Conservation (phyloP, 2,329 filamentous ascomycete genomes). For the Talaromyces atroroseus region DNA sequence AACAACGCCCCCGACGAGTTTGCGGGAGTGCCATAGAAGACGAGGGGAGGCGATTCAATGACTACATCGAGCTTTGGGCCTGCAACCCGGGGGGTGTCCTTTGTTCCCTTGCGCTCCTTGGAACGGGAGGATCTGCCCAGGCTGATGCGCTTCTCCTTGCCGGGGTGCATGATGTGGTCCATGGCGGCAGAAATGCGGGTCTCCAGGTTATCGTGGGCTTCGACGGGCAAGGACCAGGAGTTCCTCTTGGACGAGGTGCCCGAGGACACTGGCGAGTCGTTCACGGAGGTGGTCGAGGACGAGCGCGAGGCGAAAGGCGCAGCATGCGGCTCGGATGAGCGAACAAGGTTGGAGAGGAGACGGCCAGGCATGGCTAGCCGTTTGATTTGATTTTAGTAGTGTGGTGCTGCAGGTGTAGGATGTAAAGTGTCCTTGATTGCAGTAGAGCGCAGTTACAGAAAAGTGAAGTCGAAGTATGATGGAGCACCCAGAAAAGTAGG, state of each 20-base stretch:
- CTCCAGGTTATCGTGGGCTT: slow-evolving; percentile 30
- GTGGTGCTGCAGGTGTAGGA: not conserved
- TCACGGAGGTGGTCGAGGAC: slow-evolving; percentile 34
- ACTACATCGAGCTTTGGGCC: slow-evolving; percentile 53
- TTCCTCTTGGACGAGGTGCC: slow-evolving; percentile 22
- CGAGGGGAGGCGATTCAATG: slow-evolving; percentile 80
- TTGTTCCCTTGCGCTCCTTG: slow-evolving; percentile 28
- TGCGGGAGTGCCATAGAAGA: slow-evolving; percentile 71
- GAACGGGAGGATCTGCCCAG: slow-evolving; percentile 31
- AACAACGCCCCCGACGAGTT: slow-evolving; percentile 78
- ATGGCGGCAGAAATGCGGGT: slow-evolving; percentile 39
- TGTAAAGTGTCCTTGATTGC: not conserved
- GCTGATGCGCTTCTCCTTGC: slow-evolving; percentile 39
- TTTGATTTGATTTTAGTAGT: not conserved
- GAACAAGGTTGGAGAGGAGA: slow-evolving; percentile 36
- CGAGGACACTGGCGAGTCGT: slow-evolving; percentile 20
- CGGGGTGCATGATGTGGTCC: slow-evolving; percentile 40
- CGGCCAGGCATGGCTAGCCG: slow-evolving; percentile 32
- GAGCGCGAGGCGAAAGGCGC: slow-evolving; percentile 28
- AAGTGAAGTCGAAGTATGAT: not conserved
- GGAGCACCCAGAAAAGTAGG: not conserved
- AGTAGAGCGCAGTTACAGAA: not conserved
- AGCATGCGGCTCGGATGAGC: slow-evolving; percentile 26
- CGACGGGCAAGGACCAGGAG: slow-evolving; percentile 18
- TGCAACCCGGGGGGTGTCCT: slow-evolving; percentile 29